These are phyloP conservation scores for Pseudogymnoascus sp. DNA, from an alignment of 2,329 filamentous ascomycete species.

Conservation along the genomic window DNA sequence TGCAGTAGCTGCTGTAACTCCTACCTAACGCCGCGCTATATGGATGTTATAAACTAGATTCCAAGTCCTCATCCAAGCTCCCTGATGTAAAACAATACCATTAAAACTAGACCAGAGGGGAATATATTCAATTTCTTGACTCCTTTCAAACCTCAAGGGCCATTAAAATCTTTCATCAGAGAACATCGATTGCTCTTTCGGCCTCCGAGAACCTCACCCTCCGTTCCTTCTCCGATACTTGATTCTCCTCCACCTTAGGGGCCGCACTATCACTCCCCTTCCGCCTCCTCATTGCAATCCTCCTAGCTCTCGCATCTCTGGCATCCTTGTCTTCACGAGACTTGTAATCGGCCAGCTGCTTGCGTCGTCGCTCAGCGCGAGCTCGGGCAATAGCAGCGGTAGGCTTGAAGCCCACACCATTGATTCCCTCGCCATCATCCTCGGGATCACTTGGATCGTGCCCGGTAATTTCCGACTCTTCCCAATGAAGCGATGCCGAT, in stretches of 20 bases:
- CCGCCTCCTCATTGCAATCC: conserved; percentile 43
- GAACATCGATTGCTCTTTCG: conserved; percentile 13
- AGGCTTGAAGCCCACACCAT: conserved; percentile 60
- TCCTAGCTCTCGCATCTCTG: conserved; percentile 48
- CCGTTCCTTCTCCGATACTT: conserved; percentile 21
- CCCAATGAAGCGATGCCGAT: conserved; percentile 56
- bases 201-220: conserved; percentile 26
- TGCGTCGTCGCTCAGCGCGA: conserved; percentile 47
- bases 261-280: conserved; percentile 13
- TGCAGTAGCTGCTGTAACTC: not conserved
- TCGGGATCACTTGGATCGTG: conserved; percentile 58
- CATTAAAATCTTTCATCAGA: not conserved
- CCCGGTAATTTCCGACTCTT: conserved; percentile 60
- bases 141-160: not conserved
- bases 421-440: conserved; percentile 60
- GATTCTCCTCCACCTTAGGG: conserved; percentile 11
- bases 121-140: not conserved
- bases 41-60: not conserved
- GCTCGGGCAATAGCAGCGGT: conserved; percentile 53
- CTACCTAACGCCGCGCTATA: not conserved
- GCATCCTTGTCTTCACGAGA: conserved; percentile 55
- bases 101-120: not conserved
- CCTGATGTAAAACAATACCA: not conserved
- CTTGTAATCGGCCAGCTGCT: conserved; percentile 56
- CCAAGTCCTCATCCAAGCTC: not conserved